These are phyloP conservation scores for Curvularia lunata DNA, from an alignment of 2,329 filamentous ascomycete species.

Conservation along the genomic window DNA sequence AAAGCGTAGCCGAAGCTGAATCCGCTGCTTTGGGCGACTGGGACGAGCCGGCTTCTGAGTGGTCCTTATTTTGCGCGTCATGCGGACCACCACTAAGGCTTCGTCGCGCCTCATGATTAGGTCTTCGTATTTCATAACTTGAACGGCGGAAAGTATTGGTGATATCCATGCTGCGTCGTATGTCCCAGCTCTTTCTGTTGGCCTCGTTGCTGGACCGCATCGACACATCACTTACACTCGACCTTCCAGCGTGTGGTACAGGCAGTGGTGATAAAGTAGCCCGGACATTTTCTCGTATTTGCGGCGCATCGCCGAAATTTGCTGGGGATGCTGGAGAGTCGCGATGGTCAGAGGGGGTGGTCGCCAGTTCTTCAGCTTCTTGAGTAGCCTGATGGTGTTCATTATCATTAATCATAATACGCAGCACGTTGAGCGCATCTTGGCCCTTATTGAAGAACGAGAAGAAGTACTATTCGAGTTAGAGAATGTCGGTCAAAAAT, in stretches of 20 bases:
- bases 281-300: constrained; percentile 50
- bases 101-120: constrained; percentile 52
- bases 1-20: constrained; percentile 77
- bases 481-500: constrained; percentile 6
- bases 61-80: constrained; percentile 59
- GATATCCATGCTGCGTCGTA: constrained; percentile 45
- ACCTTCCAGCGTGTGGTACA: constrained; percentile 37
- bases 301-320: constrained; percentile 31
- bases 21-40: constrained; percentile 62
- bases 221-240: constrained; percentile 54
- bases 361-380: constrained; percentile 14
- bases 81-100: constrained; percentile 68
- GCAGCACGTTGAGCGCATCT: constrained; percentile 81
- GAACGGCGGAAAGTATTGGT: constrained; percentile 61
- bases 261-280: constrained; percentile 54
- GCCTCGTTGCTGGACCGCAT: constrained; percentile 49
- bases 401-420: constrained; percentile 71
- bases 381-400: constrained; percentile 47
- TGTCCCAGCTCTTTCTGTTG: constrained; percentile 50
- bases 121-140: constrained; percentile 42
- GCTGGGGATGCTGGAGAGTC: constrained; percentile 21
- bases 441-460: constrained; percentile 89
- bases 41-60: constrained; percentile 57
- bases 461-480: constrained; percentile 77
- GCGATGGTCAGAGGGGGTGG: constrained; percentile 23